A percentile compares a stretch with the other conserved stretches of the same genome.
Conservation (phyloP, 176 grass and related monocot species). For the Oryza meyeriana region DNA sequence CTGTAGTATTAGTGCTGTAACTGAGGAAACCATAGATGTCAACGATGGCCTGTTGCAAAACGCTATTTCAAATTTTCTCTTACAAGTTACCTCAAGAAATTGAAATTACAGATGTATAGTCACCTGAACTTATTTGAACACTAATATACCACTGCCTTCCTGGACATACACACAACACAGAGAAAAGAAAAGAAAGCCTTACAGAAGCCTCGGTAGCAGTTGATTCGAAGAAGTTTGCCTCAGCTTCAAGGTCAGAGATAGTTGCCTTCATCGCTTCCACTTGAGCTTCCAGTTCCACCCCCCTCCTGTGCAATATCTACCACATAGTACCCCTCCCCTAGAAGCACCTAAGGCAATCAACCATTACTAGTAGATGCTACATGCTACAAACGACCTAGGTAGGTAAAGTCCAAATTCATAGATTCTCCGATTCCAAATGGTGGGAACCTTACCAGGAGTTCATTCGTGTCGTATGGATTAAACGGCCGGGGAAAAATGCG, state of each 20-base stretch:
- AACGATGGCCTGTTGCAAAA: neutral
- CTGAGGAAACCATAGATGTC: neutral
- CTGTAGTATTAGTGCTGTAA: neutral
- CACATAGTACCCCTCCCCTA: conserved; percentile 83
- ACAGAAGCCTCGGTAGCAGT: conserved; percentile 56
- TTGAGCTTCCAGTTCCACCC: conserved; percentile 66
- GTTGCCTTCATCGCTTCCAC: conserved; percentile 66
- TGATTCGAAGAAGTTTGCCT: conserved; percentile 71
- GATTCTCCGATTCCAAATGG: neutral
- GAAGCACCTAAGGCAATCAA: conserved; percentile 66
- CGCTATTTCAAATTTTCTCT: neutral
- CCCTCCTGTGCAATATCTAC: conserved; percentile 80
- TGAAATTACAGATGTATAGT: neutral
- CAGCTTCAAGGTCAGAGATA: conserved; percentile 70
- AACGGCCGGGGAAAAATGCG: conserved; percentile 75
- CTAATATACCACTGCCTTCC: neutral
- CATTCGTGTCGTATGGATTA: conserved; percentile 93
- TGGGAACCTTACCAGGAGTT: conserved; percentile 59
- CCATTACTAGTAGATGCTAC: no score
- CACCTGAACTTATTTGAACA: conserved; percentile 4
- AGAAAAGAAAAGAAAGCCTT: conserved; percentile 36
- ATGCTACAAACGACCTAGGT: neutral
- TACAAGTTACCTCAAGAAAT: conserved; percentile 9
- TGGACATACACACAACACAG: neutral
- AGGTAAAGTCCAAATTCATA: neutral